Base-by-base conservation (phyloP, 2,329 filamentous ascomycete genomes). In the Scleromitrula shiraiana region DNA sequence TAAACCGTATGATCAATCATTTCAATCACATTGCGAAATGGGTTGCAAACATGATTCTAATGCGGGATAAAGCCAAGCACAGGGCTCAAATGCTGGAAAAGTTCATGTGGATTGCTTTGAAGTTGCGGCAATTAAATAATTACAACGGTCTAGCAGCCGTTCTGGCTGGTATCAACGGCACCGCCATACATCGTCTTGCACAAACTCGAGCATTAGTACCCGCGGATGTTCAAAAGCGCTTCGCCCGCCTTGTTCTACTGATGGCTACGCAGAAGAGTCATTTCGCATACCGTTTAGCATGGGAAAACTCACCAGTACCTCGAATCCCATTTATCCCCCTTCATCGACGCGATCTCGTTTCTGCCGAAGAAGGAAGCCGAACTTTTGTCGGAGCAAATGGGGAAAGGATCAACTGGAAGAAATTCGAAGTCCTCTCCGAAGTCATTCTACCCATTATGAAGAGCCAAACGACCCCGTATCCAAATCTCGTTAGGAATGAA, bases 121-220 rank as follows among this genome's bases (percentile, higher is more conserved):
- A 89, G 68, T 72, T 98, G 41, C 85, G 93, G 32, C 83, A 90
- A 62, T 70, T 95, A 53, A 96, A 97, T 71, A 97, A 98, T 66
- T 98, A 97, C 72, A 97, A 97, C 64, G 86, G 89, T 0, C 73
- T 98, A 1, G 91, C 90, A n/a, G 91, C 93, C 7, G 81, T 98
- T 29, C 78, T 98, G 50, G 91, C 93, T 6, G 93, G 91, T 7
- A 85, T 98, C 61, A 95, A 94, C 63, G 85, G 87, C 50, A 87
- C 86, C 2, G 82, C 89, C 0, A 83, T 98, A 23, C 85, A 93
- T 62, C 84, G 93, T 15, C 77, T 98, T 2, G 71, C 77, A 0
- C 85, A 89, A 58, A 97, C 93, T 0, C 76, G 85, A 51, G 80
- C 85, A 12, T 68, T 96, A 14, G 80, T 97, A 3, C 76, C 85